Evolutionary conservation across 306 rosid genomes (phyloP).

Genomic region (Fagus sylvatica): DNA sequence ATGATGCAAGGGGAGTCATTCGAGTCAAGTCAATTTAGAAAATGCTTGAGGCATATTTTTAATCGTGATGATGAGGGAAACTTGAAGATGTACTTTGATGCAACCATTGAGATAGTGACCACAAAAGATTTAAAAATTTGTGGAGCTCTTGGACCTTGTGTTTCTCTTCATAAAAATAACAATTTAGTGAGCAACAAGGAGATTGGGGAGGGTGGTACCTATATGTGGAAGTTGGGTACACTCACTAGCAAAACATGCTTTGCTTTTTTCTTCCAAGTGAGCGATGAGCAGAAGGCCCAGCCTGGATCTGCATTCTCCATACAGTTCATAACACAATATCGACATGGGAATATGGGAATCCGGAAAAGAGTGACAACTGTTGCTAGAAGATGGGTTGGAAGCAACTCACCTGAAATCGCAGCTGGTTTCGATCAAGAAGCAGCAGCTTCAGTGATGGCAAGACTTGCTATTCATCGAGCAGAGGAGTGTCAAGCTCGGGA

Average conservation of each 20-base stretch:
- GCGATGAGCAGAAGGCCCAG: slow-evolving; percentile 53
- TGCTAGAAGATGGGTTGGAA: slow-evolving; percentile 92
- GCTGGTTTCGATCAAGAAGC: slow-evolving; percentile 96
- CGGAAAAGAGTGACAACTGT: slow-evolving; percentile 85
- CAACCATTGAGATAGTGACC: slow-evolving; percentile 79
- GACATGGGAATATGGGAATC: slow-evolving; percentile 63
- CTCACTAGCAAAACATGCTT: slow-evolving; percentile 75
- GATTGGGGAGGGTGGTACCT: slow-evolving; percentile 83
- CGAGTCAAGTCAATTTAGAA: slow-evolving; percentile 64
- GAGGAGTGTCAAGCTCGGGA: slow-evolving; percentile 74
- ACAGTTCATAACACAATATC: slow-evolving; percentile 73
- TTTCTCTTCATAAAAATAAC: slow-evolving; percentile 61
- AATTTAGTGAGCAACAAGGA: slow-evolving; percentile 54
- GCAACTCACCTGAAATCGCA: slow-evolving; percentile 63
- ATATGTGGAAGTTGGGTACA: slow-evolving; percentile 69
- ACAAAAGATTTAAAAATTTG: slow-evolving; percentile 78
- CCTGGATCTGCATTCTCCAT: slow-evolving; percentile 80
- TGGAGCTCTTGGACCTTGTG: slow-evolving; percentile 95
- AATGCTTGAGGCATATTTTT: slow-evolving; percentile 64
- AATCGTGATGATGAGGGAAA: slow-evolving; percentile 52
- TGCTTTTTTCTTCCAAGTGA: slow-evolving; percentile 84
- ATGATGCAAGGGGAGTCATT: slow-evolving; percentile 79
- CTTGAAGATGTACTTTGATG: slow-evolving; percentile 73
- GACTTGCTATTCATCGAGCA: slow-evolving; percentile 85
- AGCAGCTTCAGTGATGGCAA: slow-evolving; percentile 83